Conservation (phyloP, 345 rosid species). For the Linum trigynum region DNA sequence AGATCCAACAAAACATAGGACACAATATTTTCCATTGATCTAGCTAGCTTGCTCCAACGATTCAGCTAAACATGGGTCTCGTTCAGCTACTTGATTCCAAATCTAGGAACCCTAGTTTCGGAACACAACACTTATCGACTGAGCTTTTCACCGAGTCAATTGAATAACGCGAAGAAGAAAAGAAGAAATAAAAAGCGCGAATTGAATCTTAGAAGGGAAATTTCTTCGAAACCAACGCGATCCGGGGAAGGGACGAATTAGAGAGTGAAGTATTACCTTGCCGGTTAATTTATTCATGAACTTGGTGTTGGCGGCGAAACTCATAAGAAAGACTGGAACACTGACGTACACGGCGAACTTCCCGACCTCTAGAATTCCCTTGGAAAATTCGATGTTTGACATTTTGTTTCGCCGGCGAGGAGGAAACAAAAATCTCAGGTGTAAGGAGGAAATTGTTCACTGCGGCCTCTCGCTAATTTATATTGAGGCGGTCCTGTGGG, state of each 20-base stretch:
- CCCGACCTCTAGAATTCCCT: slow-evolving; percentile 70
- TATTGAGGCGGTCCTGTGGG: too few relatives aligned
- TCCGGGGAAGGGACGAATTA: neutral
- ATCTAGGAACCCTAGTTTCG: neutral
- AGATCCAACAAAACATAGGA: too few relatives aligned
- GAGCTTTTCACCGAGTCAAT: neutral
- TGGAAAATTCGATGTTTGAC: slow-evolving; percentile 69
- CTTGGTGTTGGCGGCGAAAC: slow-evolving; percentile 72
- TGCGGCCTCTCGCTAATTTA: too few relatives aligned
- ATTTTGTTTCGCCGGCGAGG: slow-evolving; percentile 19
- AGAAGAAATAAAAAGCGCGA: neutral
- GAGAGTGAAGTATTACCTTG: slow-evolving; percentile 38
- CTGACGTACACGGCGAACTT: slow-evolving; percentile 71
- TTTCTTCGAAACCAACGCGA: neutral
- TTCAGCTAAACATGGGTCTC: neutral
- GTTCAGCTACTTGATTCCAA: too few relatives aligned
- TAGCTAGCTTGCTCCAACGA: too few relatives aligned
- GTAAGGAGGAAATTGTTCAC: too few relatives aligned
- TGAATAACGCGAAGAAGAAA: neutral
- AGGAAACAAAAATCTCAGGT: too few relatives aligned
- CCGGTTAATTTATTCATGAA: slow-evolving; percentile 83
- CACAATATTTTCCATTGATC: too few relatives aligned
- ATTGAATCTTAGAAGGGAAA: neutral
- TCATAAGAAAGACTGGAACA: slow-evolving; percentile 61
- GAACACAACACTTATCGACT: too few relatives aligned